Evolutionary conservation across 2,329 filamentous ascomycete species (phyloP), one percentile per base, ranked within the genome.

Genomic region (Biscogniauxia sp.): DNA sequence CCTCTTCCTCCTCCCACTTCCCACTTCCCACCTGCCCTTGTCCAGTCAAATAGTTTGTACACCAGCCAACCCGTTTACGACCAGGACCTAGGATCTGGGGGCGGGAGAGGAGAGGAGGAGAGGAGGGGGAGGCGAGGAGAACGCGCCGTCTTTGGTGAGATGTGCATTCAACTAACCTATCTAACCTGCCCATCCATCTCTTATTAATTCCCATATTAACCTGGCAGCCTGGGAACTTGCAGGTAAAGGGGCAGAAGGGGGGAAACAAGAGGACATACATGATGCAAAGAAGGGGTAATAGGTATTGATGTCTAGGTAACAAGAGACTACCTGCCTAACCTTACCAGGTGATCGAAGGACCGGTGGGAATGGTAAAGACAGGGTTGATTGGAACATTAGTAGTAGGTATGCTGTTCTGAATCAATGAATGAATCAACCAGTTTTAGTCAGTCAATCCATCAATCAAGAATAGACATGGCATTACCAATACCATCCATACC

Each of bases 201-300:
- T 32, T 28, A 5, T 28, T 32, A 32, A 32, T 13, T 32, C 28
- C 28, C 28, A 32, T 32, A 32, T 5, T 32, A 20, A 20, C 15
- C 53, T 64, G 62, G 63, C 9, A 20, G 17, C 15, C 53, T 64
- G 62, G 63, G 62, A 66, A 60, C 59, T 59, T 66, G 62, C 60
- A 64, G 55, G 59, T 61, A 62, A 61, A 64, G 51, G 37, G 28
- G 6, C 28, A 32, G 9, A 23, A 5, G 23, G 23, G 23, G 23
- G 23, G 28, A 32, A 32, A 9, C 11, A 32, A 7, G 28, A 32
- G 28, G 28, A 32, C 23, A 23, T 23, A 23, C 28, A 32, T 32
- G 28, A 53, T 51, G 28, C 57, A 57, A 54, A 53, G 52, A 56
- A 41, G 61, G 26, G 37, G 55, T 53, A 53, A 59, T 59, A n/a